Evolutionary conservation across 305 asterid genomes (phyloP), one percentile per base, ranked within the genome.

Genomic region (Rubia balearica): DNA sequence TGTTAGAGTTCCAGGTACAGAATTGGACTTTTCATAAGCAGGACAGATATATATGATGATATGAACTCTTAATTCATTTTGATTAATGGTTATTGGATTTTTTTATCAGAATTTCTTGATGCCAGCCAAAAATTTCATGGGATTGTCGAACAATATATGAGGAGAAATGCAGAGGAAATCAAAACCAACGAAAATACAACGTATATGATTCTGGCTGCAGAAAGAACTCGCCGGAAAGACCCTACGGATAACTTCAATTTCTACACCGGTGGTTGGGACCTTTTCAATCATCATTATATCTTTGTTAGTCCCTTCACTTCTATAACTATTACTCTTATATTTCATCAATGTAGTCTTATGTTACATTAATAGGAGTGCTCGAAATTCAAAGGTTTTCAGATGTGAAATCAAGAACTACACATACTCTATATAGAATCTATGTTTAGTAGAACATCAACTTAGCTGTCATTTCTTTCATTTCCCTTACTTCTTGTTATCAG

Each of bases 191-290:
- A 51, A 42, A 71, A 72, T 70, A 66, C 85, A 8, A 70, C 70
- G 30, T 67, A 67, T 64, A 33, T 81, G 64, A 70, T 81, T 46
- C 71, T 81, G 81, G 82, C 85, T 17, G 85, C 81, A 1, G 53
- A 78, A 0, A 75, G 79, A 71, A 81, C 85, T 4, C 71, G 45
- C 27, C 49, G 85, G 33, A 71, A 41, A 72, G 85, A 81, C 72
- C 85, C 85, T 33, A 40, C 63, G 6, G 43, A 73, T 55, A 24
- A 8, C 68, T 73, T 75, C 40, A 24, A 41, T 7, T 78, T 66
- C 45, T 81, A 81, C 75, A 67, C 64, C 16, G 81, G 85, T 45
- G 85, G 82, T 57, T 81, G 85, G 85, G 73, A 78, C 62, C 53
- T 78, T 14, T 65, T 77, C 43, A 38, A 75, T 45, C 27, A 61